phyloP scores from a whole-genome alignment of 169 alveolate genomes.

The Cryptosporidium parvum region DNA sequence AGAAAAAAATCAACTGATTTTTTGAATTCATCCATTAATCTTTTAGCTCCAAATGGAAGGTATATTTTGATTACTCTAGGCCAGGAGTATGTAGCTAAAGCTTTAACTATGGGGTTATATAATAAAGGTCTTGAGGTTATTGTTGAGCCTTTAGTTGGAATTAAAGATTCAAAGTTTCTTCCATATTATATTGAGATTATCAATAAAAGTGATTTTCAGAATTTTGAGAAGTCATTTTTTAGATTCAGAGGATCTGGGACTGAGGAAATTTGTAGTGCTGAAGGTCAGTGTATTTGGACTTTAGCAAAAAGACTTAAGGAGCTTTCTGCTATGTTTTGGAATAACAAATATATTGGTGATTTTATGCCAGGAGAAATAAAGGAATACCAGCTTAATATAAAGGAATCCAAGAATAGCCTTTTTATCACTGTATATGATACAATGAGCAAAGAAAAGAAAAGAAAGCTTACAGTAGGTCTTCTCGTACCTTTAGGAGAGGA shows the following conservation, averaged over 20 bases:
- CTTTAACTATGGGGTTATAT: slow-evolving; percentile 11
- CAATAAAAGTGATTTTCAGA: not conserved
- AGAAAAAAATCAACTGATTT: slow-evolving; percentile 2
- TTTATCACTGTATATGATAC: slow-evolving; percentile 36
- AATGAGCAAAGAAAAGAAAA: not conserved
- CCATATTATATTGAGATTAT: slow-evolving; percentile 68
- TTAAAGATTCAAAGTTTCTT: slow-evolving; percentile 41
- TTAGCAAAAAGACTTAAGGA: slow-evolving; percentile 44
- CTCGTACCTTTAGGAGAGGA: slow-evolving; percentile 68
- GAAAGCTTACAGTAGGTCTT: slow-evolving; percentile 49
- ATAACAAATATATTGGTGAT: slow-evolving; percentile 28
- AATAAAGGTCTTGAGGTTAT: not conserved
- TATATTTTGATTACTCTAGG: slow-evolving; percentile 57
- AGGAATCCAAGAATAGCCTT: slow-evolving; percentile 1
- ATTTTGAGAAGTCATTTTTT: not conserved
- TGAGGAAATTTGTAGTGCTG: not conserved
- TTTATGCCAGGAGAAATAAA: slow-evolving; percentile 47
- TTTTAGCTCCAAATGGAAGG: slow-evolving; percentile 35
- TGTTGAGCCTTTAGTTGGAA: slow-evolving; percentile 35
- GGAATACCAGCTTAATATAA: slow-evolving; percentile 28
- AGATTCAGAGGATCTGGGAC: slow-evolving; percentile 2
- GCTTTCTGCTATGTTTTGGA: slow-evolving; percentile 68
- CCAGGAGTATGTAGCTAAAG: slow-evolving; percentile 61
- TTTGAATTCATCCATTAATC: not conserved
- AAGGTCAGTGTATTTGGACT: slow-evolving; percentile 32